Conservation (phyloP, 78 protist genomes). For the Dictyostelium discoideum region DNA sequence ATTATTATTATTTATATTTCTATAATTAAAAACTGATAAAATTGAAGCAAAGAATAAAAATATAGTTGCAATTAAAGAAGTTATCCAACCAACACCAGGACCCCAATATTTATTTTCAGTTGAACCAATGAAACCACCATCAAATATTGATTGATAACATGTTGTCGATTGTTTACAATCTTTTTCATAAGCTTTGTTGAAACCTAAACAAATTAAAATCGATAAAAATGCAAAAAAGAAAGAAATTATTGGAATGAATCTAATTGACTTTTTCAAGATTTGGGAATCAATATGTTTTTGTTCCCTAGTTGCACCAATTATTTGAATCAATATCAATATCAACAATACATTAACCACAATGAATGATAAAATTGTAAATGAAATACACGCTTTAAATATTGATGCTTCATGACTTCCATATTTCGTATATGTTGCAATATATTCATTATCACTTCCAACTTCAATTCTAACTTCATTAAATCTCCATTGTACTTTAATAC, state of each 20-base stretch:
- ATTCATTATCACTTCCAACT: not conserved
- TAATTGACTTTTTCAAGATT: not conserved
- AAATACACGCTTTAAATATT: constrained; percentile 1
- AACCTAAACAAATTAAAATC: not conserved
- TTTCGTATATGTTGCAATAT: not conserved
- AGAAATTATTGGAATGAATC: not conserved
- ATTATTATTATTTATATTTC: not conserved
- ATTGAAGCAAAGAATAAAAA: not conserved
- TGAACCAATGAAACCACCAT: not conserved
- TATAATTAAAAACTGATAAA: not conserved
- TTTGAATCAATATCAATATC: not conserved
- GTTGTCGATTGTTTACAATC: not conserved
- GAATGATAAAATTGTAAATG: constrained; percentile 4
- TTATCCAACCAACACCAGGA: not conserved
- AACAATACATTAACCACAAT: not conserved
- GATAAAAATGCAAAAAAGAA: not conserved
- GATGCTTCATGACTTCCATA: not conserved
- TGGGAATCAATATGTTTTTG: not conserved
- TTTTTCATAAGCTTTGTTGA: not conserved
- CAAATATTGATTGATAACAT: not conserved
- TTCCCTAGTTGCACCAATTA: not conserved
- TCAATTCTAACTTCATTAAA: not conserved
- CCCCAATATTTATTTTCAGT: not conserved
- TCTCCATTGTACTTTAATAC: not conserved
- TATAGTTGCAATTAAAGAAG: not conserved